Evolutionary conservation across 257 asterid genomes (phyloP).

Genomic region (Solanum corneliomulleri): DNA sequence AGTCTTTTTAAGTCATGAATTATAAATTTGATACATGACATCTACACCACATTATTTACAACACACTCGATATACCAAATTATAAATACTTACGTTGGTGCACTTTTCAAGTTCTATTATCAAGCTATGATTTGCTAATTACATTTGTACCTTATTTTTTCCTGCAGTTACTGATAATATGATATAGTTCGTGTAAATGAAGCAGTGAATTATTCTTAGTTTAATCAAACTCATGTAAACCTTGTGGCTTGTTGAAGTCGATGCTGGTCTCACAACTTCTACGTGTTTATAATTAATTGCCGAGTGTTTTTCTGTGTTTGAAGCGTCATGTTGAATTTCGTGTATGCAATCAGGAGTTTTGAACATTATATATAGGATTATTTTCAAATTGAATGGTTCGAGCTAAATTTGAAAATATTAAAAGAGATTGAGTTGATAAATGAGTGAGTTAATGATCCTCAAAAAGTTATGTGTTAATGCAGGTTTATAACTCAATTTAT

Average conservation of each 20-base stretch:
- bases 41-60: no score
- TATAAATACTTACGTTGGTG: neutral
- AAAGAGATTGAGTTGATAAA: neutral
- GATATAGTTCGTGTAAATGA: neutral
- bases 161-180: neutral
- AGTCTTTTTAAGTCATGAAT: no score
- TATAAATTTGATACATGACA: no score
- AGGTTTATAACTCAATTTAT: neutral
- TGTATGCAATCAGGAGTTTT: neutral
- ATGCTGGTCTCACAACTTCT: neutral
- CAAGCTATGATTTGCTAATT: neutral
- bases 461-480: neutral
- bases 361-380: neutral
- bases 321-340: neutral
- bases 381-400: neutral
- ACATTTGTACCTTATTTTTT: neutral
- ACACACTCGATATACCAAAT: neutral
- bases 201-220: neutral
- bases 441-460: neutral
- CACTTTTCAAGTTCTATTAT: neutral
- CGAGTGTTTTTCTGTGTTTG: neutral
- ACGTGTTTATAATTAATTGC: neutral
- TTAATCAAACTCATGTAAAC: neutral
- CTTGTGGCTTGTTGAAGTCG: neutral
- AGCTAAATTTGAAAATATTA: neutral